Conservation (phyloP, 148 eudicot genomes). For the Mesembryanthemum crystallinum region DNA sequence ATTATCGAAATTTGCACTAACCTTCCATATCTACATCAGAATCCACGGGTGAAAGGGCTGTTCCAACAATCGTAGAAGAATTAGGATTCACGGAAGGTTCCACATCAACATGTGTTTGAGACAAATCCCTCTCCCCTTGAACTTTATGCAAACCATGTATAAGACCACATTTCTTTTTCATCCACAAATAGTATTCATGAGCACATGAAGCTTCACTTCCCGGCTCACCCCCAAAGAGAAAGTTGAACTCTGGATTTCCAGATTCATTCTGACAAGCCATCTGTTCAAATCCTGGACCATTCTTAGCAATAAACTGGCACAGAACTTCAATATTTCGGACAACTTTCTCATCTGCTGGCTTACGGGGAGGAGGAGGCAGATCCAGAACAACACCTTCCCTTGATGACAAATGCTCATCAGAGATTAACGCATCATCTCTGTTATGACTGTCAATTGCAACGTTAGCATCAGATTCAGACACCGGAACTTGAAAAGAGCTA, state of each 20-base stretch:
- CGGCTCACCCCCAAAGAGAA: constrained; percentile 67
- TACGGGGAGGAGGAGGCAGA: constrained; percentile 50
- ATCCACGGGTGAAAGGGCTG: constrained; percentile 53
- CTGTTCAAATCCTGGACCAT: constrained; percentile 57
- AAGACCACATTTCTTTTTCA: constrained; percentile 48
- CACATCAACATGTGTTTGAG: constrained; percentile 25
- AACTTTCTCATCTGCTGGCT: constrained; percentile 45
- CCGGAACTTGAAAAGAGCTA: constrained; percentile 22
- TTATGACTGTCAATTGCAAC: constrained; percentile 15
- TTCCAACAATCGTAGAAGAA: constrained; percentile 25
- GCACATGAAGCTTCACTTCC: constrained; percentile 64
- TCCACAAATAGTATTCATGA: constrained; percentile 57
- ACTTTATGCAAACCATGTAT: constrained; percentile 21
- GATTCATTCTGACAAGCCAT: constrained; percentile 50
- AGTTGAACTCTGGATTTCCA: constrained; percentile 53
- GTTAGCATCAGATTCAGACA: constrained; percentile 28
- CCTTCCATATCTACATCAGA: constrained; percentile 99
- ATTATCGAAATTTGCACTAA: constrained; percentile 31
- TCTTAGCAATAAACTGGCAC: constrained; percentile 54
- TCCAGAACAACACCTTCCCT: constrained; percentile 26
- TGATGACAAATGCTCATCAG: constrained; percentile 17
- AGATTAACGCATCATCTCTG: constrained; percentile 19
- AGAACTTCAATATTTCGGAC: constrained; percentile 50
- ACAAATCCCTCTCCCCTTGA: constrained; percentile 23
- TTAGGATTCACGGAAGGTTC: constrained; percentile 23